Percentiles rank a stretch among this genome's conserved stretches.
phyloP scores from a whole-genome alignment of 257 asterid species.

The Plantago major region DNA sequence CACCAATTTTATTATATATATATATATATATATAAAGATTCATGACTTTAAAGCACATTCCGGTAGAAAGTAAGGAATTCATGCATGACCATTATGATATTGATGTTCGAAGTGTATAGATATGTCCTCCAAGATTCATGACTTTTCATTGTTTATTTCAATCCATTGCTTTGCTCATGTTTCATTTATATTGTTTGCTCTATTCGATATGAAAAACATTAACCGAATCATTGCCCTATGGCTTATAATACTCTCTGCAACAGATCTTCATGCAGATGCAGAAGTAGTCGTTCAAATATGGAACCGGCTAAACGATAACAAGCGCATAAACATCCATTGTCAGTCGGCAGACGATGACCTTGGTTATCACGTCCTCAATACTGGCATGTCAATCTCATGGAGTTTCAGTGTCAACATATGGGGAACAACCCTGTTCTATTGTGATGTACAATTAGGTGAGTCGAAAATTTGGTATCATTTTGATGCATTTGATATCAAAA shows the following conservation, averaged over 20 bases:
- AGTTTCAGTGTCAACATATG: neutral
- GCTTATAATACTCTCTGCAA: neutral
- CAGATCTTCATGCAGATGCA: neutral
- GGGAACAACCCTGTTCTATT: neutral
- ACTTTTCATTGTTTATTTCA: no score
- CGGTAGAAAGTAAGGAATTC: no score
- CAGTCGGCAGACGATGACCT: neutral
- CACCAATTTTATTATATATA: no score
- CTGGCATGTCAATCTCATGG: neutral
- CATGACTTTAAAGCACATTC: no score
- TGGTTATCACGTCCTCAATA: neutral
- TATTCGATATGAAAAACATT: neutral
- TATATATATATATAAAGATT: no score
- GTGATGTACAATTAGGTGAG: neutral
- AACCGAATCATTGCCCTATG: neutral
- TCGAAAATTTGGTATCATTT: neutral
- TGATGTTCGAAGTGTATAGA: no score
- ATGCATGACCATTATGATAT: no score
- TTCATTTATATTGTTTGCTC: no score
- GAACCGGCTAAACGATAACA: neutral
- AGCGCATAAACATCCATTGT: neutral
- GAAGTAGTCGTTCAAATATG: neutral
- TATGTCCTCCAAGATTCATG: no score
- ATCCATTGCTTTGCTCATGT: no score
- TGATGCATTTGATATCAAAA: neutral